Conservation (phyloP, 768 basidiomycete species). For the Neoboletus magnificus region DNA sequence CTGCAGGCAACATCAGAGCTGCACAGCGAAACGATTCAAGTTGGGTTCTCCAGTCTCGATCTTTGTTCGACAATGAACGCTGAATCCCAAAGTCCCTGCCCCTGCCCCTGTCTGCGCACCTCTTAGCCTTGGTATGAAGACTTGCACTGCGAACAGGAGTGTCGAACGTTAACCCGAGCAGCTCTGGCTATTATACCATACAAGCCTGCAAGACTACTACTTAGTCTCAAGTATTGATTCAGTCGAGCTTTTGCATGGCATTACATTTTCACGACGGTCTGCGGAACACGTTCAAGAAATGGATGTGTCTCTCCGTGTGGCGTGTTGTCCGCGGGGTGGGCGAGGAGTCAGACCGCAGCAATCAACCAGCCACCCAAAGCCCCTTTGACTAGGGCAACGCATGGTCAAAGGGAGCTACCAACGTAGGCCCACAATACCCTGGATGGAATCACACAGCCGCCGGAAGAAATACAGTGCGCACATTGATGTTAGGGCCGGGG, state of each 20-base stretch:
- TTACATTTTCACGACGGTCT: neutral
- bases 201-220: no score
- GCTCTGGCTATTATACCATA: neutral
- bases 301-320: neutral
- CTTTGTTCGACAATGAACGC: neutral
- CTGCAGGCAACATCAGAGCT: neutral
- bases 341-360: neutral
- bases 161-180: no score
- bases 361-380: constrained; percentile 3
- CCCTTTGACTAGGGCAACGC: constrained; percentile 4
- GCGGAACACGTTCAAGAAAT: neutral
- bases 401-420: neutral
- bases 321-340: neutral
- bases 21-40: constrained; percentile 1
- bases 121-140: neutral
- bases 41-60: constrained; percentile 4
- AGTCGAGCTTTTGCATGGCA: neutral
- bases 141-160: no score
- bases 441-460: neutral
- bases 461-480: constrained; percentile 13
- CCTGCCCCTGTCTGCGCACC: neutral
- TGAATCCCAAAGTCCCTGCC: neutral
- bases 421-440: neutral
- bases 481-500: constrained; percentile 8
- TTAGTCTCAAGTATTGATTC: neutral